Evolutionary conservation across 257 asterid genomes (phyloP).

Genomic region (Primulina eburnea): DNA sequence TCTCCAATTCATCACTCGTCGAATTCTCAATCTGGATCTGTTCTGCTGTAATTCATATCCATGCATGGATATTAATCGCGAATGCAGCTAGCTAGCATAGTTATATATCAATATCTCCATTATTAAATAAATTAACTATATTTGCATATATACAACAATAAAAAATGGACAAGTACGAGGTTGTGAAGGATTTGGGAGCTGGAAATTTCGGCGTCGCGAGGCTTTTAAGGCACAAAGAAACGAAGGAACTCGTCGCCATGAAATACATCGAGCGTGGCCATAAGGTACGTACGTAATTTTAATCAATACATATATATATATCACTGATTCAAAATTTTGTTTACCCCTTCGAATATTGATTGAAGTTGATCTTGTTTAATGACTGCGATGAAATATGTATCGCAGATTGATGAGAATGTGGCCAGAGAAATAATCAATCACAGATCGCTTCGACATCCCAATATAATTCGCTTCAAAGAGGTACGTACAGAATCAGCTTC

Average conservation of each 20-base stretch:
- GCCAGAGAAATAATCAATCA: conserved; percentile 81
- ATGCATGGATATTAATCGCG: not conserved
- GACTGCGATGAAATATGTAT: not conserved
- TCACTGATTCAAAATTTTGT: not conserved
- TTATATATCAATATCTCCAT: not conserved
- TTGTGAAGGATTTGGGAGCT: conserved; percentile 72
- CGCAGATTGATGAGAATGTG: conserved; percentile 80
- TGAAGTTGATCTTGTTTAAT: not conserved
- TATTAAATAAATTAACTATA: not conserved
- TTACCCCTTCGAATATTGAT: not conserved
- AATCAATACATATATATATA: no score
- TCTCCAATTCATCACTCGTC: not conserved
- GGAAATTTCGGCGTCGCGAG: conserved; percentile 82
- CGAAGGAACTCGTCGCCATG: conserved; percentile 81
- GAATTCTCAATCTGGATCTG: not conserved
- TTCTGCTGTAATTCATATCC: not conserved
- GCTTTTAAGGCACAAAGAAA: conserved; percentile 64
- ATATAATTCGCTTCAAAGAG: conserved; percentile 84
- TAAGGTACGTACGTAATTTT: conserved; percentile 41
- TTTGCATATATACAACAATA: not conserved
- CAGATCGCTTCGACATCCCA: conserved; percentile 77
- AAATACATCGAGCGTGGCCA: conserved; percentile 74
- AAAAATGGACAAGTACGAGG: conserved; percentile 62
- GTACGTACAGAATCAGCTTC: conserved; percentile 20
- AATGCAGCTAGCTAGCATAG: not conserved